Percentiles rank a stretch among this genome's conserved stretches.
These are phyloP conservation scores for Nigrograna mackinnonii DNA, from an alignment of 2,329 filamentous ascomycete species.

Conservation along the genomic window DNA sequence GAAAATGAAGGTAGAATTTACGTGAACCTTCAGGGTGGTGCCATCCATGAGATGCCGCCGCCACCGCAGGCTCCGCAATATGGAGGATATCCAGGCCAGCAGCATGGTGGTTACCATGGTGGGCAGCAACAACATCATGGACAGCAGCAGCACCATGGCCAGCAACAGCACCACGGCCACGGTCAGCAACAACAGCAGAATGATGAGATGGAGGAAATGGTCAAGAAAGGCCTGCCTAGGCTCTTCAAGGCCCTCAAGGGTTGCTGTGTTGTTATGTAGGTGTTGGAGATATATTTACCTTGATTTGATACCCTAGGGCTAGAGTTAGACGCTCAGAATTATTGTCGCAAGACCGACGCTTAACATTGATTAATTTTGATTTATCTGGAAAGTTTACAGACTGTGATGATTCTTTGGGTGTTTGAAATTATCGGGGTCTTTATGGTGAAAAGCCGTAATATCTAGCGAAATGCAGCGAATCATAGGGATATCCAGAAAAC, in stretches of 20 bases:
- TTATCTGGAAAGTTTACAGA: too few species aligned
- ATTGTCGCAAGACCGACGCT: too few species aligned
- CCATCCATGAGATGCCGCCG: conserved; percentile 46
- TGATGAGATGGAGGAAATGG: conserved; percentile 62
- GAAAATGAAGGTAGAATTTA: conserved; percentile 89
- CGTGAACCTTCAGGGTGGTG: conserved; percentile 78
- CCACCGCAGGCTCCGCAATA: conserved; percentile 38
- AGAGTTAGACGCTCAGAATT: too few species aligned
- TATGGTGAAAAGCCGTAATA: too few species aligned
- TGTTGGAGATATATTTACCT: background rate
- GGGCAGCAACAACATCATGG: conserved; percentile 35
- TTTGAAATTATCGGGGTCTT: too few species aligned
- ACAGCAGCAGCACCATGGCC: conserved; percentile 49
- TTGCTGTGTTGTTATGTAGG: conserved; percentile 77
- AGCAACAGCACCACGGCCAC: conserved; percentile 34
- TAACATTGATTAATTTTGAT: too few species aligned
- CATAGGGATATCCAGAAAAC: too few species aligned
- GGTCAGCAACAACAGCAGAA: conserved; percentile 53
- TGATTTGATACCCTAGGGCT: too few species aligned
- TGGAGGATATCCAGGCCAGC: conserved; percentile 28
- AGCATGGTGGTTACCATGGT: conserved; percentile 41
- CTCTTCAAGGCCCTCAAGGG: conserved; percentile 66
- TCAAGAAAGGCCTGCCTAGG: conserved; percentile 63
- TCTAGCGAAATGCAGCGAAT: too few species aligned
- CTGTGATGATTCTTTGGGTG: too few species aligned